Evolutionary conservation across 2,329 filamentous ascomycete genomes (phyloP).

Genomic region (Dactylella cylindrospora): DNA sequence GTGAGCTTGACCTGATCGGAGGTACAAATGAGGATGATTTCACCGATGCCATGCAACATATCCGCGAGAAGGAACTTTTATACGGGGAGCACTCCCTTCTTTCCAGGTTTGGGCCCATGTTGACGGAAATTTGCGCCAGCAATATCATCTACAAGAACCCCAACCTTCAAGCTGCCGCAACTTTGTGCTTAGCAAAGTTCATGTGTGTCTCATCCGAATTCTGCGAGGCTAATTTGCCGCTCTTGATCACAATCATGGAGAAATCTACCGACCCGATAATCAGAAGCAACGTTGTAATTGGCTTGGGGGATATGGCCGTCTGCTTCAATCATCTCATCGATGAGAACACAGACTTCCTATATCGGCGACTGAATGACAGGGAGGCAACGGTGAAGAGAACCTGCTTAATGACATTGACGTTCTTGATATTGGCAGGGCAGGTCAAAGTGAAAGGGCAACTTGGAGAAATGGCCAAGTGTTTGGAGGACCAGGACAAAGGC

Average conservation of each 20-base stretch:
- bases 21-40: constrained; percentile 95
- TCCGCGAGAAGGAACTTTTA: constrained; percentile 79
- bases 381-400: constrained; percentile 93
- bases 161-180: constrained; percentile 87
- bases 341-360: constrained; percentile 97
- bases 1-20: constrained; percentile 93
- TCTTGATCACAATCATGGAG: constrained; percentile 97
- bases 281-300: constrained; percentile 93
- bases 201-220: constrained; percentile 93
- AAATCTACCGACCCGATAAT: constrained; percentile 88
- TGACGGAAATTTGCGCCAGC: constrained; percentile 89
- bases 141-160: constrained; percentile 89
- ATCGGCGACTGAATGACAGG: constrained; percentile 83
- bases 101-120: constrained; percentile 86
- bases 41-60: constrained; percentile 79
- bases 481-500: constrained; percentile 92
- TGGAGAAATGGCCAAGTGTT: constrained; percentile 97
- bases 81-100: constrained; percentile 82
- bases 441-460: constrained; percentile 99
- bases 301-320: constrained; percentile 96
- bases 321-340: constrained; percentile 99
- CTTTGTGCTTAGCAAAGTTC: constrained; percentile 90
- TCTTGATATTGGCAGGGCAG: constrained; percentile 93
- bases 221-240: constrained; percentile 86
- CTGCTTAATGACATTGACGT: constrained; percentile 96